Evolutionary conservation across 208 protist species (phyloP), one percentile per base, ranked within the genome.

Genomic region (Acanthamoeba castellanii): DNA sequence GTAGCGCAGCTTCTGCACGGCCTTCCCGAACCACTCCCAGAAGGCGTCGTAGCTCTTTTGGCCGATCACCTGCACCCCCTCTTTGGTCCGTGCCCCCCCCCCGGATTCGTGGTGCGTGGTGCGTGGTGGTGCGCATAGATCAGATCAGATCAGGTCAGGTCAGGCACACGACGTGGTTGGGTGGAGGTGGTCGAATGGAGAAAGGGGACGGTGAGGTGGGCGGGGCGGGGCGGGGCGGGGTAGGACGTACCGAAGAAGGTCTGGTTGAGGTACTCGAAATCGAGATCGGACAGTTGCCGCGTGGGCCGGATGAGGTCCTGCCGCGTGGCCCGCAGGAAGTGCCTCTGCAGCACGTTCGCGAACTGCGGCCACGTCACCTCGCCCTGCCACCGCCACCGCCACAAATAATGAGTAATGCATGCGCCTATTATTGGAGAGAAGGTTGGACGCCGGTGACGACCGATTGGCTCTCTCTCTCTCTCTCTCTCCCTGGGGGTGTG

Each of bases 331-430:
- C 84, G 93, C 30, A 96, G 37, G 68, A 96, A 96, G 50, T 96
- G 96, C 66, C 95, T 66, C 72, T 96, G 95, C 22, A 96, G 64
- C 14, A 94, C 95, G 55, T 96, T 96, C 34, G 92, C 72, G 76
- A 96, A 96, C 55, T 95, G 90, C n/a, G 94, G 66, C 96, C 96
- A 96, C 30, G 96, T 78, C 11, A 96, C 94, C 59, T 96, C 96
- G 0, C 84, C 45, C 66, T 95, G 37, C 45, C n/a, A n/a, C n/a
- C 3, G 37, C 37, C 37, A 42, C 37, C 37, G 37, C 37, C 37
- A 42, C 37, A 42, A 42, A 42, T 1, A 3, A 42, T 42, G 37
- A 42, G 37, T 3, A 42, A 3, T 42, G n/a, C n/a, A n/a, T n/a
- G n/a, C n/a, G n/a, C n/a, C n/a, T n/a, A n/a, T n/a, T n/a, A n/a